phyloP scores from a whole-genome alignment of 225 moss, liverwort and hornwort species.

The Pleurozium schreberi region DNA sequence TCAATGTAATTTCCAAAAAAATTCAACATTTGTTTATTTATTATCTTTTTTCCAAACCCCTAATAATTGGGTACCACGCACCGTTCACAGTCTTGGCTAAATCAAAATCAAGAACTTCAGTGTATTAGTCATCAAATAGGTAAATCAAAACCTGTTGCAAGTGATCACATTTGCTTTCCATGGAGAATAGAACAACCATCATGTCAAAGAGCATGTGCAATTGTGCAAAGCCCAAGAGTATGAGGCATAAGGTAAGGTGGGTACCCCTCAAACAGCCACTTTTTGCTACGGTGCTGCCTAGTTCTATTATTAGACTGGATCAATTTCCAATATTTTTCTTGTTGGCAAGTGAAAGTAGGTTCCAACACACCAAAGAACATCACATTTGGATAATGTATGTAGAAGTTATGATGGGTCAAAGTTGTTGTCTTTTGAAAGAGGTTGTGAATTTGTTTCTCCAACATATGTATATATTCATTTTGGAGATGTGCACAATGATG shows the following conservation, averaged over 20 bases:
- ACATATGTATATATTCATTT: background rate
- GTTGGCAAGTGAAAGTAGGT: background rate
- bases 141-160: background rate
- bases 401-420: background rate
- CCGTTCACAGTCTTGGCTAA: background rate
- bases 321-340: background rate
- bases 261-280: background rate
- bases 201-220: background rate
- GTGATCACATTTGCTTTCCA: background rate
- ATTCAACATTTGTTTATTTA: background rate
- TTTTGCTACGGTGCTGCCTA: rapidly evolving
- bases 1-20: background rate
- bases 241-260: background rate
- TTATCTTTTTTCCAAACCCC: too few relatives aligned
- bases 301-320: background rate
- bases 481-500: background rate
- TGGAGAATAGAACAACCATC: background rate
- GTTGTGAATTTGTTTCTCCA: rapidly evolving
- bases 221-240: background rate
- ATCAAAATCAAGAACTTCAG: background rate
- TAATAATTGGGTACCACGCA: too few relatives aligned
- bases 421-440: background rate
- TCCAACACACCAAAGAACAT: rapidly evolving
- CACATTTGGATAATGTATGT: rapidly evolving
- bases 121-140: background rate